A percentile compares a stretch with the other conserved stretches of the same genome.
phyloP scores from a whole-genome alignment of 345 rosid species.

The Conringia planisiliqua region DNA sequence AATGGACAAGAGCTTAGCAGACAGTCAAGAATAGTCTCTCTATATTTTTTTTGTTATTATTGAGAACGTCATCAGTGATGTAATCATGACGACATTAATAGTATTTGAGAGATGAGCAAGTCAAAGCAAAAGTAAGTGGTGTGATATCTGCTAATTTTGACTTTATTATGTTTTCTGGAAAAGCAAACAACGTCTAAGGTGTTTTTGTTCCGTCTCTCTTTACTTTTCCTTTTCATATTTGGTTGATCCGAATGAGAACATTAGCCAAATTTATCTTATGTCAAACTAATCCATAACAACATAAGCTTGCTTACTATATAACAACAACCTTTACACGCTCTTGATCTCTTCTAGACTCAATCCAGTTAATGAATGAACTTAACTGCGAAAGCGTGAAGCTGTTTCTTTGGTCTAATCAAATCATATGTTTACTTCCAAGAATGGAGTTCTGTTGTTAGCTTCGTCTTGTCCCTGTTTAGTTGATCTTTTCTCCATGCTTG shows the following conservation, averaged over 20 bases:
- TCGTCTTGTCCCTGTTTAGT: conserved; percentile 41
- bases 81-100: neutral
- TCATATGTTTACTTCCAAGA: conserved; percentile 55
- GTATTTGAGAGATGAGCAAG: neutral
- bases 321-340: neutral
- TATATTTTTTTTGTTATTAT: neutral
- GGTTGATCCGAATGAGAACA: neutral
- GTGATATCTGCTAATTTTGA: conserved; percentile 1
- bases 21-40: neutral
- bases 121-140: conserved; percentile 8
- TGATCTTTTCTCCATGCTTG: conserved; percentile 25
- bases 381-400: neutral
- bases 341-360: conserved; percentile 13
- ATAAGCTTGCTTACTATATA: neutral
- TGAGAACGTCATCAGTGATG: conserved; percentile 25
- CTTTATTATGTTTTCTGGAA: conserved; percentile 11
- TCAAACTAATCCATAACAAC: conserved; percentile 6
- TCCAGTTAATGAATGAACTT: conserved; percentile 18
- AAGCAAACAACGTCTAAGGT: conserved; percentile 10
- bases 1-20: neutral
- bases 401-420: neutral
- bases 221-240: neutral
- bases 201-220: neutral
- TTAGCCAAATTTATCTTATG: neutral
- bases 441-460: conserved; percentile 62